phyloP scores from a whole-genome alignment of 2,329 filamentous ascomycete species.

The Biscogniauxia marginata region DNA sequence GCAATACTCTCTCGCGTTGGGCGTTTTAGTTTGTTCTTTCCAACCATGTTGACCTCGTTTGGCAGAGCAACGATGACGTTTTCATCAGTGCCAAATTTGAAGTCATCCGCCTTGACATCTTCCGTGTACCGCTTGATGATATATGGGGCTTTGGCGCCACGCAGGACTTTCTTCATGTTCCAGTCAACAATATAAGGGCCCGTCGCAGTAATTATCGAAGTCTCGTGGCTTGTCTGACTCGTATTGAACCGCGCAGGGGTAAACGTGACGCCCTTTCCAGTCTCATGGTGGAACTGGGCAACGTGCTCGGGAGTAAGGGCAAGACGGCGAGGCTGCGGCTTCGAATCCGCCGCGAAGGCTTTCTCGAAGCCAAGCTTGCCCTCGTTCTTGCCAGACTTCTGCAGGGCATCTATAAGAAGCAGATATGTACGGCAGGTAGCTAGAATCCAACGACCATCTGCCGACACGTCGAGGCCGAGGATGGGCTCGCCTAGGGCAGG shows the following conservation, averaged over 20 bases:
- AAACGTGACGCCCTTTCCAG: slow-evolving; percentile 80
- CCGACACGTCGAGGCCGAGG: slow-evolving; percentile 90
- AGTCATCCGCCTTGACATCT: slow-evolving; percentile 96
- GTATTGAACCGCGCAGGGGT: slow-evolving; percentile 94
- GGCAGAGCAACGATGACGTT: slow-evolving; percentile 96
- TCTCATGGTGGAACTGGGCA: slow-evolving; percentile 96
- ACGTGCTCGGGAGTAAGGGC: slow-evolving; percentile 88
- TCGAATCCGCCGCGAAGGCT: slow-evolving; percentile 85
- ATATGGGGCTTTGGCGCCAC: slow-evolving; percentile 82
- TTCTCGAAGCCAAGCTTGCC: slow-evolving; percentile 98
- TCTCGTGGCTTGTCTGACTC: slow-evolving; percentile 76
- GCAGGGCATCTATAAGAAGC: slow-evolving; percentile 85
- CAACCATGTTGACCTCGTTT: slow-evolving; percentile 98
- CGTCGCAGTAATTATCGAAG: slow-evolving; percentile 93
- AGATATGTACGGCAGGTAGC: slow-evolving; percentile 94
- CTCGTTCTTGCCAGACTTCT: slow-evolving; percentile 92
- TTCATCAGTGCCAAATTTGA: slow-evolving; percentile 95
- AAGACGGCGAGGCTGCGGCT: slow-evolving; percentile 88
- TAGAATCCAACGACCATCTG: slow-evolving; percentile 92
- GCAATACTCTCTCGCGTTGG: slow-evolving; percentile 94
- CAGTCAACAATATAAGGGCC: slow-evolving; percentile 97
- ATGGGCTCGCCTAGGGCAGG: slow-evolving; percentile 94
- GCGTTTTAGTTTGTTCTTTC: slow-evolving; percentile 77
- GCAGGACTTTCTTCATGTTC: slow-evolving; percentile 87
- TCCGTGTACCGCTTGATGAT: slow-evolving; percentile 95